phyloP scores from a whole-genome alignment of 495 filamentous ascomycete species.

The Tetracladium marchalianum region DNA sequence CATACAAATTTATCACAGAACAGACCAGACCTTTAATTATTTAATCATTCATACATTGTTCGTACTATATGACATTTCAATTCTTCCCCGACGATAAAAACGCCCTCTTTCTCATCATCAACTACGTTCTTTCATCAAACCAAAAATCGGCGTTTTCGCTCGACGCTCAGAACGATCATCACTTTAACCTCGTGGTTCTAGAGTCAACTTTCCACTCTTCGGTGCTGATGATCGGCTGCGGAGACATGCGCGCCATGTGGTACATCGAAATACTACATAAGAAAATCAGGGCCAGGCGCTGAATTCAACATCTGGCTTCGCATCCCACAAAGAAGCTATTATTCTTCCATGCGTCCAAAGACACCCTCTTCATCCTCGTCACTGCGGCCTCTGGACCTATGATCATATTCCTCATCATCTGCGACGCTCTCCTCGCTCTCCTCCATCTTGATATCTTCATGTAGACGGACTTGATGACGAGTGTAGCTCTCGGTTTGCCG shows the following conservation, averaged over 20 bases:
- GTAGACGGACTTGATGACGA: conserved; percentile 30
- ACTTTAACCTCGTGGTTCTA: conserved; percentile 51
- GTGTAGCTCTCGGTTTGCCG: conserved; percentile 24
- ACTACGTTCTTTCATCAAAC: conserved; percentile 1
- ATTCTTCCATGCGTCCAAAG: conserved; percentile 95
- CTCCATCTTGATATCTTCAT: conserved; percentile 58
- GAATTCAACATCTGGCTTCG: not conserved
- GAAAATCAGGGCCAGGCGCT: conserved; percentile 13
- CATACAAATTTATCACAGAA: no score
- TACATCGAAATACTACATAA: conserved; percentile 15
- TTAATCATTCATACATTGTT: conserved; percentile 15
- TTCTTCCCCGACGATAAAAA: conserved; percentile 6
- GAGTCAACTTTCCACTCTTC: conserved; percentile 36
- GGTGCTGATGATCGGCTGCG: conserved; percentile 47
- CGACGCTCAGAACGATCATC: conserved; percentile 46
- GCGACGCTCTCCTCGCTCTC: conserved; percentile 54
- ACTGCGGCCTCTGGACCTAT: conserved; percentile 47
- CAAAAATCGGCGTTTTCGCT: conserved; percentile 33
- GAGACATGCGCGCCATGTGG: conserved; percentile 29
- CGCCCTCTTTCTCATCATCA: not conserved
- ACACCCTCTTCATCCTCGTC: conserved; percentile 93
- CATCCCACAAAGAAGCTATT: conserved; percentile 14
- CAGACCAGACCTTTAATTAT: not conserved
- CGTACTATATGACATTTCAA: conserved; percentile 18
- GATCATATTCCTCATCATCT: conserved; percentile 73